Conservation (phyloP, 2,329 filamentous ascomycete genomes). For the Exophiala sp. region DNA sequence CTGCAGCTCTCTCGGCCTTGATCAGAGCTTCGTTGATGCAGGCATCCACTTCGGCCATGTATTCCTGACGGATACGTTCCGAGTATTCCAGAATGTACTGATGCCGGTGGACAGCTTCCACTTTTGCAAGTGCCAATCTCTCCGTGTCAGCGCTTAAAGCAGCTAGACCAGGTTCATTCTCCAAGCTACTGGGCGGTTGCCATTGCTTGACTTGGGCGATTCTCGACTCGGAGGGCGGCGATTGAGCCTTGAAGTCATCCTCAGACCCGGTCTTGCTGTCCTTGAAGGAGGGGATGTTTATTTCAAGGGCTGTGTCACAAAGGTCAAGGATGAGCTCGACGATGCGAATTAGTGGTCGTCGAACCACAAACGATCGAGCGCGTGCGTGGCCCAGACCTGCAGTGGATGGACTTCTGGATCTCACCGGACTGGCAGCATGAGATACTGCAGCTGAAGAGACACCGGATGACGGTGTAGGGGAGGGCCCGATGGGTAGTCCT, state of each 20-base stretch:
- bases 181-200: constrained; percentile 86
- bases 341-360: constrained; percentile 82
- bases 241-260: constrained; percentile 83
- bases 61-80: constrained; percentile 90
- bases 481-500: constrained; percentile 65
- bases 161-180: constrained; percentile 86
- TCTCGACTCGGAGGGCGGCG: constrained; percentile 88
- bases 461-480: constrained; percentile 61
- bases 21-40: constrained; percentile 88
- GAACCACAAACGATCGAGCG: constrained; percentile 85
- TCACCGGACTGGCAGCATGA: constrained; percentile 53
- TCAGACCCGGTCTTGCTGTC: constrained; percentile 60
- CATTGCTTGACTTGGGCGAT: constrained; percentile 93
- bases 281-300: constrained; percentile 89
- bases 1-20: constrained; percentile 82
- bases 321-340: constrained; percentile 92
- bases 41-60: constrained; percentile 85
- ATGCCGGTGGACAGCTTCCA: constrained; percentile 87
- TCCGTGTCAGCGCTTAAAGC: constrained; percentile 87
- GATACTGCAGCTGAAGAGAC: constrained; percentile 62
- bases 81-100: constrained; percentile 91
- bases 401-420: constrained; percentile 57
- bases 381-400: constrained; percentile 72
- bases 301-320: constrained; percentile 91
- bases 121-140: constrained; percentile 74